Conservation (phyloP, 495 filamentous ascomycete species). For the Podospora appendiculata region DNA sequence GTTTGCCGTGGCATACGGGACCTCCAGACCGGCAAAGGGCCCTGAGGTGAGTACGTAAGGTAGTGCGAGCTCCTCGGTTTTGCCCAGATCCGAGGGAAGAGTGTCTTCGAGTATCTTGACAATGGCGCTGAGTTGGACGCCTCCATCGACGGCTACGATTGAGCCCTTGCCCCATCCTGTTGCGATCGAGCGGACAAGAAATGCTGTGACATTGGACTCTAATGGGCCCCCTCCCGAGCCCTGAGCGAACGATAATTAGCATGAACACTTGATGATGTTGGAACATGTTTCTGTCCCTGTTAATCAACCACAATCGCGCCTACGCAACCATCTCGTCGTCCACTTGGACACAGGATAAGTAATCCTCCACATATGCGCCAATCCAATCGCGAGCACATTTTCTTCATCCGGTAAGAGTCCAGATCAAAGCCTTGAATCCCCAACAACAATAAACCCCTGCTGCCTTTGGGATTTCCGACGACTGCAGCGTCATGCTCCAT, state of each 20-base stretch:
- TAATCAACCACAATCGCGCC: too few species aligned
- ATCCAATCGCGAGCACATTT: too few species aligned
- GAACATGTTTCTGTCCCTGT: too few species aligned
- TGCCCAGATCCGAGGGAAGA: constrained; percentile 37
- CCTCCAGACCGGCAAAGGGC: constrained; percentile 68
- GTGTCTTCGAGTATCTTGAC: constrained; percentile 54
- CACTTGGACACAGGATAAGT: too few species aligned
- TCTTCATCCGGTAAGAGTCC: too few species aligned
- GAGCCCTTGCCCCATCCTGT: constrained; percentile 73
- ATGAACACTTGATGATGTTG: too few species aligned
- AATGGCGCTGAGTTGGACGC: constrained; percentile 81
- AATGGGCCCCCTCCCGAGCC: constrained; percentile 84
- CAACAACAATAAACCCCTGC: too few species aligned
- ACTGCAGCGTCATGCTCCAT: too few species aligned
- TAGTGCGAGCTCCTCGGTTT: constrained; percentile 18
- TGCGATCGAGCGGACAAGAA: constrained; percentile 77
- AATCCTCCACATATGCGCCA: too few species aligned
- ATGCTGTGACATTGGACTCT: constrained; percentile 82
- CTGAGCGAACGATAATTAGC: constrained; percentile 33
- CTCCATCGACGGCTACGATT: constrained; percentile 83
- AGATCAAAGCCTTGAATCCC: too few species aligned
- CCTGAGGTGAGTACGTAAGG: constrained; percentile 32
- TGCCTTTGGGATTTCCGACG: too few species aligned
- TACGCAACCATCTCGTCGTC: too few species aligned
- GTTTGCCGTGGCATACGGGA: constrained; percentile 51